Percentiles rank a stretch among this genome's conserved stretches.
Conservation (phyloP, 2,329 filamentous ascomycete species). For the Arachnomyces sp. region DNA sequence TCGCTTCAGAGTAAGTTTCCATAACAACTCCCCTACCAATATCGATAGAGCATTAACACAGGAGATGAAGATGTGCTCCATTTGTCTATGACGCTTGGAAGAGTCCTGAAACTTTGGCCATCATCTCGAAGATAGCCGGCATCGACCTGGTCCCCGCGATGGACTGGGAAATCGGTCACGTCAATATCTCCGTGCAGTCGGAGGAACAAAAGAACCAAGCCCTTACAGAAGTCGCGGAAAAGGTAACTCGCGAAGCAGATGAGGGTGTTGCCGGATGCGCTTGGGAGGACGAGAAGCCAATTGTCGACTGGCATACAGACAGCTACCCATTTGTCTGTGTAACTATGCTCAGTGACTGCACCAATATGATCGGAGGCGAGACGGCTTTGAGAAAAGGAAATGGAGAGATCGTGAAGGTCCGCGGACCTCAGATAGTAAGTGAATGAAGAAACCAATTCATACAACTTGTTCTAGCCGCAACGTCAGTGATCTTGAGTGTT, state of each 20-base stretch:
- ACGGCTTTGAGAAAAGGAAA: constrained; percentile 51
- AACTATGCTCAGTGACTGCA: constrained; percentile 59
- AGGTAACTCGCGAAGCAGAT: constrained; percentile 29
- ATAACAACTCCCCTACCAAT: background rate
- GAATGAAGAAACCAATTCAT: background rate
- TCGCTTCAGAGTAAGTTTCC: constrained; percentile 46
- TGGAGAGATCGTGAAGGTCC: constrained; percentile 51
- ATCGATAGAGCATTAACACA: constrained; percentile 6
- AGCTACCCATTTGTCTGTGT: constrained; percentile 64
- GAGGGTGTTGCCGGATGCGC: no score
- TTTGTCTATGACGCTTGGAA: constrained; percentile 59
- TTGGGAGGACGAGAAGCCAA: constrained; percentile 47
- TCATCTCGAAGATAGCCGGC: constrained; percentile 47
- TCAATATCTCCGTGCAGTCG: constrained; percentile 48
- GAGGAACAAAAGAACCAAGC: constrained; percentile 41
- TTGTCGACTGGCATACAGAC: constrained; percentile 58
- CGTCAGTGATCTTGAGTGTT: background rate
- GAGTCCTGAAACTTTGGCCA: constrained; percentile 41
- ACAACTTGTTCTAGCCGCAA: constrained; percentile 2
- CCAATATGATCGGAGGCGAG: constrained; percentile 57
- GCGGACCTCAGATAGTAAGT: constrained; percentile 53
- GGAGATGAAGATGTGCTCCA: constrained; percentile 46
- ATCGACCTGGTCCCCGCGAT: constrained; percentile 49
- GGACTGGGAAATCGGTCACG: constrained; percentile 50
- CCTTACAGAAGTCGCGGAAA: constrained; percentile 33